A percentile compares a stretch with the other conserved stretches of the same genome.
Conservation (phyloP, 2,329 filamentous ascomycete species). For the Pestalotiopsis sp. region DNA sequence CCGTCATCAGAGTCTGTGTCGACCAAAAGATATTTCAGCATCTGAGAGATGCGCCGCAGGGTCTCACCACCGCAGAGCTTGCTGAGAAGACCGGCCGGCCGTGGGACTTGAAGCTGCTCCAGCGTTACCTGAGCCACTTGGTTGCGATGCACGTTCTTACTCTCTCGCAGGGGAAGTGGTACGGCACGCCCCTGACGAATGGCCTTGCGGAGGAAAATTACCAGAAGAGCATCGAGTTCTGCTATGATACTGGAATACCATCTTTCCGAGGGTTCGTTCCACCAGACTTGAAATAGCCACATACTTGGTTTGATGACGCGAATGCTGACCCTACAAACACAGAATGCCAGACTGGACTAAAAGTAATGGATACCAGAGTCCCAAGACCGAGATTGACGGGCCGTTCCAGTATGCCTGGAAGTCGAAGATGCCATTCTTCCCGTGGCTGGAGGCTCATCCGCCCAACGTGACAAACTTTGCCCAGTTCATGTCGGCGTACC, state of each 20-base stretch:
- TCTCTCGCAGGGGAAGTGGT: neutral
- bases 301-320: neutral
- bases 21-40: slow-evolving; percentile 14
- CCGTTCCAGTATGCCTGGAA: slow-evolving; percentile 2
- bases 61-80: slow-evolving; percentile 6
- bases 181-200: slow-evolving; percentile 33
- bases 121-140: slow-evolving; percentile 13
- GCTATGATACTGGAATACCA: slow-evolving; percentile 3
- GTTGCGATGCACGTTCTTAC: slow-evolving; percentile 8
- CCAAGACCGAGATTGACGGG: slow-evolving; percentile 3
- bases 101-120: neutral
- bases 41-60: slow-evolving; percentile 12
- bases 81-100: slow-evolving; percentile 5
- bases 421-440: neutral
- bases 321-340: neutral
- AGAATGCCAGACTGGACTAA: neutral
- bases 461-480: slow-evolving; percentile 1
- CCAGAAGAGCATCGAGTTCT: slow-evolving; percentile 38
- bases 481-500: slow-evolving; percentile 5
- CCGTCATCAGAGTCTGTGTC: slow-evolving; percentile 7
- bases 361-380: neutral
- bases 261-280: slow-evolving; percentile 1
- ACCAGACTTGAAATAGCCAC: no score
- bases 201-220: slow-evolving; percentile 41
- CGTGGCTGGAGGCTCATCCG: neutral